Conservation (phyloP, 345 rosid species). For the Brassica incana region DNA sequence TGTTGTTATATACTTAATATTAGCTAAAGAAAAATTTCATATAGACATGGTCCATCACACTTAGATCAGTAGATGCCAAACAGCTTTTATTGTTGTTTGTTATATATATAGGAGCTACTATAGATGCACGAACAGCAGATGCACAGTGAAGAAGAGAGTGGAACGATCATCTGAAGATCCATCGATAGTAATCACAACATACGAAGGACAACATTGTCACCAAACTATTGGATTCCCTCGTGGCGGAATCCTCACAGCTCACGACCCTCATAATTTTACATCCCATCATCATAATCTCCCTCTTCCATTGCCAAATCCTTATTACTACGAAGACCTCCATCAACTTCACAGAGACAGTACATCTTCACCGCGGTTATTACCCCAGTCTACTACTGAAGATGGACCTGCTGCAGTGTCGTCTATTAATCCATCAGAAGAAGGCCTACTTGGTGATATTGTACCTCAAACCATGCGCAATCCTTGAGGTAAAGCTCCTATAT, state of each 20-base stretch:
- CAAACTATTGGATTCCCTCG: constrained; percentile 76
- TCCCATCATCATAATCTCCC: constrained; percentile 46
- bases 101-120: constrained; percentile 75
- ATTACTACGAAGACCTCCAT: constrained; percentile 48
- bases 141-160: constrained; percentile 96
- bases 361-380: constrained; percentile 24
- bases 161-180: constrained; percentile 92
- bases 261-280: constrained; percentile 49
- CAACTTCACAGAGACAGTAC: constrained; percentile 48
- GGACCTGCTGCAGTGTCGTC: constrained; percentile 12
- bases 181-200: constrained; percentile 78
- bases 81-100: neutral
- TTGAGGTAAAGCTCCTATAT: constrained; percentile 22
- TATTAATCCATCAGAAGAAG: constrained; percentile 50
- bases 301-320: constrained; percentile 40
- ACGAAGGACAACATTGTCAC: constrained; percentile 98
- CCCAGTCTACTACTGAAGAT: constrained; percentile 25
- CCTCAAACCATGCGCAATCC: constrained; percentile 71
- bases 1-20: neutral
- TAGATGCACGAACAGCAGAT: constrained; percentile 86
- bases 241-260: constrained; percentile 60
- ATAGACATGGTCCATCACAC: neutral
- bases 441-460: constrained; percentile 85
- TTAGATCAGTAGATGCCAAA: neutral
- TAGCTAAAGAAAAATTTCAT: neutral